Percentiles rank a stretch among this genome's conserved stretches.
phyloP scores from a whole-genome alignment of 169 alveolate genomes.

The Amoebophrya sp. region DNA sequence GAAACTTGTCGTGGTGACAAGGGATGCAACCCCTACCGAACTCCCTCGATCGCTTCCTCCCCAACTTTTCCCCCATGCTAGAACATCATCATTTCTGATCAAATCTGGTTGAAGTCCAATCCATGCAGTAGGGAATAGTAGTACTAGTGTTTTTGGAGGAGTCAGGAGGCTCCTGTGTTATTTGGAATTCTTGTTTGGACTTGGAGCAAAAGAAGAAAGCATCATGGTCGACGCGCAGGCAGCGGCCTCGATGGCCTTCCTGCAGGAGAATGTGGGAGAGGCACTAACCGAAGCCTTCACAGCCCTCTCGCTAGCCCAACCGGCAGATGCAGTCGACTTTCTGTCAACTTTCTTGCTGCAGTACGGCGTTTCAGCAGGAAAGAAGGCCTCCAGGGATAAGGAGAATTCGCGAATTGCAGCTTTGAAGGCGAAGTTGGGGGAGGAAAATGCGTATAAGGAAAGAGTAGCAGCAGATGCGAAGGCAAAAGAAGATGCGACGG shows the following conservation, averaged over 20 bases:
- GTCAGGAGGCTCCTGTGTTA: too few relatives aligned
- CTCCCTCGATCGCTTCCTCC: too few relatives aligned
- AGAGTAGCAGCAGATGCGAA: neutral
- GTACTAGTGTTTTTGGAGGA: too few relatives aligned
- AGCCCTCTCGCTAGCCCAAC: neutral
- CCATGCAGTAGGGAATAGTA: too few relatives aligned
- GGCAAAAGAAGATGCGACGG: too few relatives aligned
- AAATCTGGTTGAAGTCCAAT: too few relatives aligned
- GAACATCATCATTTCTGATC: too few relatives aligned
- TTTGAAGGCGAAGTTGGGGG: neutral
- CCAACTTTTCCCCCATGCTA: too few relatives aligned
- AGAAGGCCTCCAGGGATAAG: neutral
- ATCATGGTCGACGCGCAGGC: slow-evolving; percentile 17
- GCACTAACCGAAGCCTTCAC: neutral
- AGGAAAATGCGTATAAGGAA: neutral
- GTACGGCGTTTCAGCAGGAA: neutral
- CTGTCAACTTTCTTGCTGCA: neutral
- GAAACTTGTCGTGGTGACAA: too few relatives aligned
- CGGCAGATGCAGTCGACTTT: neutral
- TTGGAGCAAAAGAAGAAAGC: too few relatives aligned
- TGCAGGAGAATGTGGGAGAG: neutral
- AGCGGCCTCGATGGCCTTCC: neutral
- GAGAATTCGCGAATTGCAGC: neutral
- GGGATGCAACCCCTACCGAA: too few relatives aligned
- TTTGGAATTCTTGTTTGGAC: too few relatives aligned